These are phyloP conservation scores for Vaccinium corymbosum DNA, from an alignment of 148 eudicot genomes.

Conservation along the genomic window DNA sequence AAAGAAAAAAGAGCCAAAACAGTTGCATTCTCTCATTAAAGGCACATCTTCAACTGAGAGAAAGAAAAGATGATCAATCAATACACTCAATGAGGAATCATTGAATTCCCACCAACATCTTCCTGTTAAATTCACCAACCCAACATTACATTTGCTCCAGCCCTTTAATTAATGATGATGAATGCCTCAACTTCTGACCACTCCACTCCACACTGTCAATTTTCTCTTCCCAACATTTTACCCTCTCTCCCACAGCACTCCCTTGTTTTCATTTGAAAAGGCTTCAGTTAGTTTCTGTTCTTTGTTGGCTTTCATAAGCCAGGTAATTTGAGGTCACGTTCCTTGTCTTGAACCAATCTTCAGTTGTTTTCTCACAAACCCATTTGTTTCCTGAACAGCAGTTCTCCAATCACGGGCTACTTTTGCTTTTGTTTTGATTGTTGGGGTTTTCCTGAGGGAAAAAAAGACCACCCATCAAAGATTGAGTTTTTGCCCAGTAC, in stretches of 20 bases:
- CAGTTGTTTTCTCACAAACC: not conserved
- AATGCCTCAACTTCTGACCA: slow-evolving; percentile 9
- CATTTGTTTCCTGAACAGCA: not conserved
- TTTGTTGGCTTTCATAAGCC: slow-evolving; percentile 18
- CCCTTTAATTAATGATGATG: slow-evolving; percentile 2
- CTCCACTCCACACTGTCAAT: slow-evolving; percentile 17
- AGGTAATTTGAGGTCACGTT: slow-evolving; percentile 5
- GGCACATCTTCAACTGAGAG: not conserved
- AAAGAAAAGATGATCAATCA: not conserved
- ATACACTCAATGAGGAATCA: not conserved
- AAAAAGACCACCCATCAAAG: not conserved
- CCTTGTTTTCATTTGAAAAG: slow-evolving; percentile 11
- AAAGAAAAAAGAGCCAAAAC: not conserved
- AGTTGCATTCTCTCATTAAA: not conserved
- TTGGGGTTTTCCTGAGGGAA: not conserved
- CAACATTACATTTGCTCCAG: not conserved
- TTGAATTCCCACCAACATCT: slow-evolving; percentile 10
- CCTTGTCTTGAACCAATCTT: not conserved
- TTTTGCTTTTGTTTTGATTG: not conserved
- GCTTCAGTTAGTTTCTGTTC: slow-evolving; percentile 16
- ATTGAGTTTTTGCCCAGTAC: not conserved
- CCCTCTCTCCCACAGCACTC: not conserved
- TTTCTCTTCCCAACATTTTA: slow-evolving; percentile 5
- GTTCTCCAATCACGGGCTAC: not conserved
- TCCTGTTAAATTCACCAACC: slow-evolving; percentile 17